Conservation (phyloP, 768 basidiomycete species). For the Termitomyces sp. region DNA sequence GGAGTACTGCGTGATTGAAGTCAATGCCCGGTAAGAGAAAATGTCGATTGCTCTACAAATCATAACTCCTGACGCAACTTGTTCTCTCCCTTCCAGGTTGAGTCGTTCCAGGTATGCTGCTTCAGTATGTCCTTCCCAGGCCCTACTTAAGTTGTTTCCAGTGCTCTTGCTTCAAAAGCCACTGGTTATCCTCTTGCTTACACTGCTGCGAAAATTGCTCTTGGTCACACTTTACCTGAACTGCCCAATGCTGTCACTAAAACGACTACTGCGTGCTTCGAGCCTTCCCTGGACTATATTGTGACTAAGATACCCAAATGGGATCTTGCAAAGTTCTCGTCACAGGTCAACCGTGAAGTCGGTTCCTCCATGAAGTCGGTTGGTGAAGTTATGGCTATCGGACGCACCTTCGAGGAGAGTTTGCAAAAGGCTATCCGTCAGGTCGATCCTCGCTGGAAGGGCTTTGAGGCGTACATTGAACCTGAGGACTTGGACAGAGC, state of each 20-base stretch:
- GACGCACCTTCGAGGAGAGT: constrained; percentile 97
- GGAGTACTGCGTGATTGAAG: constrained; percentile 98
- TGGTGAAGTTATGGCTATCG: constrained; percentile 99
- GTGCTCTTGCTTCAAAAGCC: constrained; percentile 96
- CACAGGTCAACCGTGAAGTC: constrained; percentile 89
- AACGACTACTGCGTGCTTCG: constrained; percentile 98
- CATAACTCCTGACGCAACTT: neutral
- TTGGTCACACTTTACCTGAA: constrained; percentile 96
- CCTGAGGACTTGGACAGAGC: constrained; percentile 82
- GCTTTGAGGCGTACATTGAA: constrained; percentile 92
- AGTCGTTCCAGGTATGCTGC: constrained; percentile 70
- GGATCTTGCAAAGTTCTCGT: constrained; percentile 97
- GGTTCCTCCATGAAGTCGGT: constrained; percentile 99
- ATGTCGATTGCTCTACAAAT: constrained; percentile 1
- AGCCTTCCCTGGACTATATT: constrained; percentile 97
- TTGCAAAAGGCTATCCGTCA: constrained; percentile 98
- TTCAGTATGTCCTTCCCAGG: neutral
- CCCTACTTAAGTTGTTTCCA: constrained; percentile 19
- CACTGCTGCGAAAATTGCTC: constrained; percentile 97
- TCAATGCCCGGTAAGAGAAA: constrained; percentile 75
- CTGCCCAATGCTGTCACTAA: constrained; percentile 99
- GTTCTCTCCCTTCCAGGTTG: constrained; percentile 31
- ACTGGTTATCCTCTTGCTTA: constrained; percentile 99
- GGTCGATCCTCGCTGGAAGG: constrained; percentile 94
- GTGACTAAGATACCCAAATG: constrained; percentile 99